Evolutionary conservation across 176 grass and related monocot species (phyloP).

Genomic region (Oryza rufipogon): DNA sequence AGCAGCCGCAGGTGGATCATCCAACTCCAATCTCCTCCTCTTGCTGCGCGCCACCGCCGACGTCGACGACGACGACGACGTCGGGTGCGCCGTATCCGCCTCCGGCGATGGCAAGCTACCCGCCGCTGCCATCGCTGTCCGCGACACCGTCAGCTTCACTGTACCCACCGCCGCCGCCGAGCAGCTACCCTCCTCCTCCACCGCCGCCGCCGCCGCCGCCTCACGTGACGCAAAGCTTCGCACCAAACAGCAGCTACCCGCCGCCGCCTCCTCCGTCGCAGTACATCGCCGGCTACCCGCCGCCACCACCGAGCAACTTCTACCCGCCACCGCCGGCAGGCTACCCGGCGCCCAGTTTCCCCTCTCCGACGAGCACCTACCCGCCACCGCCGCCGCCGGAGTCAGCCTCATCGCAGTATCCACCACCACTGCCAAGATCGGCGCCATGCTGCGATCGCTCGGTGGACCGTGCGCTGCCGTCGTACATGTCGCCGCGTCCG

Average conservation of each 20-base stretch:
- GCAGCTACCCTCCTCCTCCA: too few species aligned
- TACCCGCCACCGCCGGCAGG: constrained; percentile 27
- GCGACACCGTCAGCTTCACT: neutral
- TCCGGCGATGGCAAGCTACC: neutral
- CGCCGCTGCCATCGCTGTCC: neutral
- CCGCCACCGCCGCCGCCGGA: constrained; percentile 34
- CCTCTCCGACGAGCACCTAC: constrained; percentile 25
- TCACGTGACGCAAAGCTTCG: constrained; percentile 30
- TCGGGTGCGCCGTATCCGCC: constrained; percentile 3
- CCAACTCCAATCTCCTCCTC: neutral
- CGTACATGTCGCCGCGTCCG: neutral
- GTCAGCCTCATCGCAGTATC: neutral
- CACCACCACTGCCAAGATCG: constrained; percentile 12
- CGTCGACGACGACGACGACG: too few species aligned
- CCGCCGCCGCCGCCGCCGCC: neutral
- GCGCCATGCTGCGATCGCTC: neutral
- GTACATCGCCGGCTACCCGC: neutral
- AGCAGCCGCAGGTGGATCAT: constrained; percentile 22
- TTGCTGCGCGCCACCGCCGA: constrained; percentile 10
- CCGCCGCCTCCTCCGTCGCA: neutral
- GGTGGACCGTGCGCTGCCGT: neutral
- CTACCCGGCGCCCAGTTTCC: neutral
- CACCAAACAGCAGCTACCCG: constrained; percentile 25
- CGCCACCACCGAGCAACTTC: neutral
- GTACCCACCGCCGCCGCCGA: constrained; percentile 19